phyloP scores from a whole-genome alignment of 2,329 filamentous ascomycete species.

The Scedosporium dehoogii region DNA sequence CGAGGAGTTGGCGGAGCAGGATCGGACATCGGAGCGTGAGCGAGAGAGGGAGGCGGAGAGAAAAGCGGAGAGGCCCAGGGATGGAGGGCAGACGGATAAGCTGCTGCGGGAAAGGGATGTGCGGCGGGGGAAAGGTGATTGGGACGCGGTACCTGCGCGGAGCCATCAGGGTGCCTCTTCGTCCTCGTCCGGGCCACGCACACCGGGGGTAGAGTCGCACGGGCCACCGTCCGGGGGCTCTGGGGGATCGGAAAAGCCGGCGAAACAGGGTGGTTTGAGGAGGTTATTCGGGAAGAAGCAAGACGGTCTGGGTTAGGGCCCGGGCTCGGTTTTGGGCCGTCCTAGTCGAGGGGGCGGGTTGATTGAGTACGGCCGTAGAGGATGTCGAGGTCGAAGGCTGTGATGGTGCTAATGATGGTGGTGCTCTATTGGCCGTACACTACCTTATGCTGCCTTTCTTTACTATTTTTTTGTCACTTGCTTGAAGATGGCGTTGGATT shows the following conservation, averaged over 20 bases:
- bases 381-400: neutral
- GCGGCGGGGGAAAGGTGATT: neutral
- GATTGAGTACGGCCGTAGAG: neutral
- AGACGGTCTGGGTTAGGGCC: neutral
- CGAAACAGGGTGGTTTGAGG: constrained; percentile 26
- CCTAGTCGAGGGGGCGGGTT: no score
- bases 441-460: neutral
- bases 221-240: neutral
- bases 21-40: neutral
- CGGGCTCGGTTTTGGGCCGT: no score
- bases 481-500: neutral
- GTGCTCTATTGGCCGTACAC: neutral
- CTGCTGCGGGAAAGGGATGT: neutral
- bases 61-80: neutral
- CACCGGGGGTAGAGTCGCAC: neutral
- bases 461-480: neutral
- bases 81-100: neutral
- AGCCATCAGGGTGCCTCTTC: neutral
- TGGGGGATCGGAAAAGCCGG: constrained; percentile 16
- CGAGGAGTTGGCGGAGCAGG: neutral
- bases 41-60: neutral
- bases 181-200: neutral
- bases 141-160: neutral
- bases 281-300: constrained; percentile 27
- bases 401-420: neutral